Evolutionary conservation across 2,329 filamentous ascomycete species (phyloP), one percentile per base, ranked within the genome.

Genomic region (Zasmidium angulare): DNA sequence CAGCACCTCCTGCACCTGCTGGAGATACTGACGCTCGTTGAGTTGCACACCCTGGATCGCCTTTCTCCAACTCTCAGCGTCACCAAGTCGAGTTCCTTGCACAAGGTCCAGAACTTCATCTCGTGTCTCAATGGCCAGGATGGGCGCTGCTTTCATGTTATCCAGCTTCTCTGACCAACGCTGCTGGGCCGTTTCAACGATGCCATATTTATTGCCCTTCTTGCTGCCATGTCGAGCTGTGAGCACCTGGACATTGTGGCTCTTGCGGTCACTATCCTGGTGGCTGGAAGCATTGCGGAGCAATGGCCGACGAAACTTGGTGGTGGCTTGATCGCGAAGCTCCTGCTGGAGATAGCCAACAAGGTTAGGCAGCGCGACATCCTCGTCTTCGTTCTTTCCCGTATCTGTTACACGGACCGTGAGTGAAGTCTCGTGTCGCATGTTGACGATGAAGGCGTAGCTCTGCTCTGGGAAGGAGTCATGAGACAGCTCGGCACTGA

Each of bases 141-240:
- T 90, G 0, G 92, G 91, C 0, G 90, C 90, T 26, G 89, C 84
- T 3, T 90, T 79, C 66, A 91, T 91, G 3, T 84, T 84, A 29
- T 88, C 84, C 12, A 91, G 82, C 36, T 93, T 81, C 57, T 84
- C 84, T 26, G 84, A 81, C 26, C 81, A 81, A 29, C 78, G 78
- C 4, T 80, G 71, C 55, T 84, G 79, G n/a, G 83, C 84, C 65
- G 93, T 89, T 72, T 96, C 91, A 50, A 97, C 87, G 52, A 98
- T 91, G 24, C 88, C 88, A 70, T 87, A 87, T 55, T 93, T 87
- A 76, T 96, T 97, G 63, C 89, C 90, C 78, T 97, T 98, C 76
- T 96, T 97, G 74, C 88, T 91, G 68, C 88, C 87, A 52, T 91
- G 93, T 58, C 90, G 88, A 1, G 90, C 86, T 4, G 92, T 84